phyloP scores from a whole-genome alignment of 2,329 filamentous ascomycete species.

The Clarireedia homoeocarpa region DNA sequence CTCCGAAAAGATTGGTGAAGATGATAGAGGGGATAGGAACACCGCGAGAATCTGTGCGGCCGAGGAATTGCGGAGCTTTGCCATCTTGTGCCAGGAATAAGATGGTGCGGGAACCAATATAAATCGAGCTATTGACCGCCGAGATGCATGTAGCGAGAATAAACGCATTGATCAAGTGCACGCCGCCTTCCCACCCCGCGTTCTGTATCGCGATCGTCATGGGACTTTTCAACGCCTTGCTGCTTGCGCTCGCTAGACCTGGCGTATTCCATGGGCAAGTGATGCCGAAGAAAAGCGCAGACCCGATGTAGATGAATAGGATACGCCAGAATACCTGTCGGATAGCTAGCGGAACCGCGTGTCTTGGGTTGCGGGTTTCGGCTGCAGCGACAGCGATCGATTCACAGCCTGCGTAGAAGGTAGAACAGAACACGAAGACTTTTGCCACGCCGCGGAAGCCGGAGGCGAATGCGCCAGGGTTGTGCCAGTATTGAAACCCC shows the following conservation, averaged over 20 bases:
- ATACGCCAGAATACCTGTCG: constrained; percentile 95
- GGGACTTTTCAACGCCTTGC: constrained; percentile 60
- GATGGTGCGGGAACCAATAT: constrained; percentile 67
- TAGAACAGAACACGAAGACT: constrained; percentile 63
- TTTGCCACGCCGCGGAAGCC: constrained; percentile 58
- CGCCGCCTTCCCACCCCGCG: constrained; percentile 64
- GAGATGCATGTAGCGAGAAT: constrained; percentile 66
- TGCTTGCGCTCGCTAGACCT: constrained; percentile 52
- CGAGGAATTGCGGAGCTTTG: constrained; percentile 63
- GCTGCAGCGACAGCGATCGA: constrained; percentile 49
- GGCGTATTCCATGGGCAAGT: constrained; percentile 63
- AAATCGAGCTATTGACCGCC: constrained; percentile 68
- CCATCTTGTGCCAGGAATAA: constrained; percentile 68
- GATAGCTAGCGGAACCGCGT: constrained; percentile 51
- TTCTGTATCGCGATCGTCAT: constrained; percentile 69
- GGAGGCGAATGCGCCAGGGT: constrained; percentile 63
- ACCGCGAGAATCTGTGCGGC: constrained; percentile 58
- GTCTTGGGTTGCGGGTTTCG: constrained; percentile 41
- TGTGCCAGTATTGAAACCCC: constrained; percentile 64
- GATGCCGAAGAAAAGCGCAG: constrained; percentile 67
- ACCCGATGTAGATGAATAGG: constrained; percentile 73
- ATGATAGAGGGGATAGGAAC: constrained; percentile 53
- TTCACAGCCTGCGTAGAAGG: constrained; percentile 63
- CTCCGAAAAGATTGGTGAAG: constrained; percentile 62
- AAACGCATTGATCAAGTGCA: constrained; percentile 71